Conservation (phyloP, 1,284 basidiomycete genomes). For the Apiotrichum gracile region DNA sequence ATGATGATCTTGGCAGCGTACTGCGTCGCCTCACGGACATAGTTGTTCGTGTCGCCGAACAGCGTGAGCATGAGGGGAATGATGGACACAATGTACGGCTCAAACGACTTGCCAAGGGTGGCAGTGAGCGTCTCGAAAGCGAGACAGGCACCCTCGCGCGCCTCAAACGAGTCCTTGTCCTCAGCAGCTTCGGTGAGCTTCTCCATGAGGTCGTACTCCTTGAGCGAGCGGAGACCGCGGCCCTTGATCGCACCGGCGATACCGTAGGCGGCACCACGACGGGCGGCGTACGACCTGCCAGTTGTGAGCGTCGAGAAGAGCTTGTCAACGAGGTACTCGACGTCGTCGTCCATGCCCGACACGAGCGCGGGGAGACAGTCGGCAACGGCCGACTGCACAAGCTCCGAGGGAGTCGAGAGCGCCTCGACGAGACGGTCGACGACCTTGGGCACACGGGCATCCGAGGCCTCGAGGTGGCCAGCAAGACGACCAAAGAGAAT, state of each 20-base stretch:
- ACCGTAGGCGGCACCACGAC: slow-evolving; percentile 93
- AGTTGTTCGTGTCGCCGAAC: slow-evolving; percentile 83
- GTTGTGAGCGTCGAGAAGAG: slow-evolving; percentile 71
- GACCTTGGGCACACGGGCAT: slow-evolving; percentile 72
- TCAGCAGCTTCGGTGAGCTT: slow-evolving; percentile 72
- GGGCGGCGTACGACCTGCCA: slow-evolving; percentile 78
- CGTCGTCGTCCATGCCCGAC: slow-evolving; percentile 59
- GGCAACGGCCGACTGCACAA: slow-evolving; percentile 93
- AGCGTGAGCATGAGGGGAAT: slow-evolving; percentile 78
- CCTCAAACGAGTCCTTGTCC: slow-evolving; percentile 81
- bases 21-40: slow-evolving; percentile 91
- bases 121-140: slow-evolving; percentile 86
- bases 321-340: slow-evolving; percentile 65
- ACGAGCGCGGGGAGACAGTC: slow-evolving; percentile 90
- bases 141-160: slow-evolving; percentile 91
- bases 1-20: slow-evolving; percentile 93
- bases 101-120: slow-evolving; percentile 77
- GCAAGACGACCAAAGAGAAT: slow-evolving; percentile 92
- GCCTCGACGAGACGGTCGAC: slow-evolving; percentile 87
- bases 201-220: slow-evolving; percentile 72
- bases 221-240: slow-evolving; percentile 75
- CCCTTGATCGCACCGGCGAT: slow-evolving; percentile 89
- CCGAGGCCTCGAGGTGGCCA: slow-evolving; percentile 71
- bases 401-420: slow-evolving; percentile 88
- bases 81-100: slow-evolving; percentile 84